Evolutionary conservation across 768 basidiomycete genomes (phyloP).

Genomic region (Suillus occidentalis): DNA sequence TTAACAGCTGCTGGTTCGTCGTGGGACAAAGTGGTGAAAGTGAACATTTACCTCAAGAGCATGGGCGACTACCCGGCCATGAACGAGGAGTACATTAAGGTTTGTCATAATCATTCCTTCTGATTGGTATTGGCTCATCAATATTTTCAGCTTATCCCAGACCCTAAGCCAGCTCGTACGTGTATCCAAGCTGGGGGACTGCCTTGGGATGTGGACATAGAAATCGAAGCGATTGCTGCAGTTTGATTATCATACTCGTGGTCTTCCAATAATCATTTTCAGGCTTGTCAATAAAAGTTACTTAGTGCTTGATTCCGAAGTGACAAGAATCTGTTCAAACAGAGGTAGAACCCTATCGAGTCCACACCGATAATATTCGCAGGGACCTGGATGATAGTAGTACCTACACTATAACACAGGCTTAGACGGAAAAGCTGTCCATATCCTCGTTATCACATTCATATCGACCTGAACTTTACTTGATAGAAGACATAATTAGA

Average conservation of each 20-base stretch:
- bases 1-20: slow-evolving; percentile 54
- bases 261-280: neutral
- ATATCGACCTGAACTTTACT: neutral
- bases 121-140: neutral
- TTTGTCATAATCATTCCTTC: slow-evolving; percentile 17
- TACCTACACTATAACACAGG: too few relatives aligned
- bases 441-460: neutral
- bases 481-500: neutral
- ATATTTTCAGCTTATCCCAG: slow-evolving; percentile 42
- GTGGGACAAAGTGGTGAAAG: slow-evolving; percentile 57
- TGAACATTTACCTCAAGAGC: slow-evolving; percentile 62
- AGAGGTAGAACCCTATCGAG: neutral
- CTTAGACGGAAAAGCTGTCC: neutral
- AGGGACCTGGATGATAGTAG: neutral
- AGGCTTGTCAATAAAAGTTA: neutral
- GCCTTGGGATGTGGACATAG: slow-evolving; percentile 68
- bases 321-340: neutral
- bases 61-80: slow-evolving; percentile 57
- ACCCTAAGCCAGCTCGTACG: slow-evolving; percentile 69
- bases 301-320: neutral
- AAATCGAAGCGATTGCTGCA: slow-evolving; percentile 70
- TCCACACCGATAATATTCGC: neutral
- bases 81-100: slow-evolving; percentile 61
- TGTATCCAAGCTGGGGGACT: slow-evolving; percentile 74
- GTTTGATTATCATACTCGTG: slow-evolving; percentile 9